A percentile compares a stretch with the other conserved stretches of the same genome.
phyloP scores from a whole-genome alignment of 805 yeast species.

The Candida andamanensis region DNA sequence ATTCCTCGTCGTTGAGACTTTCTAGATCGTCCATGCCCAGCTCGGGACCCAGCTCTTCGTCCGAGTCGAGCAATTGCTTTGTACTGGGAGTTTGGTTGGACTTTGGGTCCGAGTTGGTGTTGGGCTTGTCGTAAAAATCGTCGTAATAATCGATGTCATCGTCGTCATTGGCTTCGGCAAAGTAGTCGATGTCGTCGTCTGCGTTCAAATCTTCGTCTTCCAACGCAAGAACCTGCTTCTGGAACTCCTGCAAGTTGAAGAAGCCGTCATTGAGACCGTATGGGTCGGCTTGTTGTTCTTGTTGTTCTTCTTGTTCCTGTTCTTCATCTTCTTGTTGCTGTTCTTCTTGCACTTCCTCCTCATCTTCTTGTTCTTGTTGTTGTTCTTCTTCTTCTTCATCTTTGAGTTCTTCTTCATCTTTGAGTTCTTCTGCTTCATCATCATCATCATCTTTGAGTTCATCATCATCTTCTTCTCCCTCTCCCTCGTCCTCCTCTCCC shows the following conservation, averaged over 20 bases:
- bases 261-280: conserved; percentile 78
- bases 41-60: conserved; percentile 34
- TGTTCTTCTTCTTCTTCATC: conserved; percentile 13
- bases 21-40: conserved; percentile 16
- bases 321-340: conserved; percentile 21
- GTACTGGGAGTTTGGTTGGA: conserved; percentile 15
- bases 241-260: conserved; percentile 81
- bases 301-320: conserved; percentile 12
- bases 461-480: conserved; percentile 18
- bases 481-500: conserved; percentile 26
- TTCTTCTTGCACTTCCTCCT: conserved; percentile 5
- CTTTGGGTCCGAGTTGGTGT: conserved; percentile 10
- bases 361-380: conserved; percentile 2
- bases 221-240: conserved; percentile 62
- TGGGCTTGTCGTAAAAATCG: conserved; percentile 58
- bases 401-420: neutral
- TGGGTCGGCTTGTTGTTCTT: conserved; percentile 36
- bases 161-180: conserved; percentile 32
- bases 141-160: conserved; percentile 57
- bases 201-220: conserved; percentile 28
- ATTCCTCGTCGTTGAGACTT: conserved; percentile 53
- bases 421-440: conserved; percentile 11
- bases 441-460: conserved; percentile 22
- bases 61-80: conserved; percentile 6
- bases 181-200: conserved; percentile 36